Conservation (phyloP, 1,284 basidiomycete species). For the Hemileia vastatrix region DNA sequence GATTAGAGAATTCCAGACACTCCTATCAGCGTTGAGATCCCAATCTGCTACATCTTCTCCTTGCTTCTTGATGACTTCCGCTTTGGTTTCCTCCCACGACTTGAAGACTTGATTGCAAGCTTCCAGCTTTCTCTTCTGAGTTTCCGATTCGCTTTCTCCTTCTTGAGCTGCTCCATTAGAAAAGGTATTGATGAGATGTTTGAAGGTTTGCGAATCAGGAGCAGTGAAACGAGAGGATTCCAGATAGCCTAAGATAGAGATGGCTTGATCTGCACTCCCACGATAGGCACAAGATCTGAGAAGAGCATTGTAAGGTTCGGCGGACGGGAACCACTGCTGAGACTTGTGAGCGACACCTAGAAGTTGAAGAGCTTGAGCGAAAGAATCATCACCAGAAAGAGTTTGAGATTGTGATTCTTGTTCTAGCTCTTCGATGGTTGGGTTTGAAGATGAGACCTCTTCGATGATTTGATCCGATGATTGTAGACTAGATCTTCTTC, state of each 20-base stretch:
- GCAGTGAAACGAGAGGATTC: slow-evolving; percentile 50
- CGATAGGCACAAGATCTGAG: slow-evolving; percentile 59
- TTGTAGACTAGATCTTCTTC: not conserved
- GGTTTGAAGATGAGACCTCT: not conserved
- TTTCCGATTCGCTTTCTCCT: too few species aligned
- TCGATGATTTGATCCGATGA: not conserved
- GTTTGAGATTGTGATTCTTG: slow-evolving; percentile 60
- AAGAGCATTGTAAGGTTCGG: slow-evolving; percentile 52
- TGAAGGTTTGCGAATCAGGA: slow-evolving; percentile 51
- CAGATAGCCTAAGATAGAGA: slow-evolving; percentile 59
- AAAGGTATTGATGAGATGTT: slow-evolving; percentile 56
- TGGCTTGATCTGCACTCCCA: slow-evolving; percentile 56
- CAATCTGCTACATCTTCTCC: slow-evolving; percentile 22
- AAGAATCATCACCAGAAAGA: slow-evolving; percentile 60
- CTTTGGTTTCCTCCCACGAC: slow-evolving; percentile 51
- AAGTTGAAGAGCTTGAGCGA: slow-evolving; percentile 69
- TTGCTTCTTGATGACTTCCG: slow-evolving; percentile 45
- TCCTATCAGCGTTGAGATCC: slow-evolving; percentile 40
- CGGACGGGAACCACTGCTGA: slow-evolving; percentile 44
- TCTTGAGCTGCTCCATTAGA: slow-evolving; percentile 11
- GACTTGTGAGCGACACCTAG: slow-evolving; percentile 47
- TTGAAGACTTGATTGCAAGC: slow-evolving; percentile 60
- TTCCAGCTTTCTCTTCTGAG: slow-evolving; percentile 51
- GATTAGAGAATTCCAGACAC: slow-evolving; percentile 66
- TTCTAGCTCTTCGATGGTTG: too few species aligned